These are phyloP conservation scores for Clausena lansium DNA, from an alignment of 345 rosid species.

Conservation along the genomic window DNA sequence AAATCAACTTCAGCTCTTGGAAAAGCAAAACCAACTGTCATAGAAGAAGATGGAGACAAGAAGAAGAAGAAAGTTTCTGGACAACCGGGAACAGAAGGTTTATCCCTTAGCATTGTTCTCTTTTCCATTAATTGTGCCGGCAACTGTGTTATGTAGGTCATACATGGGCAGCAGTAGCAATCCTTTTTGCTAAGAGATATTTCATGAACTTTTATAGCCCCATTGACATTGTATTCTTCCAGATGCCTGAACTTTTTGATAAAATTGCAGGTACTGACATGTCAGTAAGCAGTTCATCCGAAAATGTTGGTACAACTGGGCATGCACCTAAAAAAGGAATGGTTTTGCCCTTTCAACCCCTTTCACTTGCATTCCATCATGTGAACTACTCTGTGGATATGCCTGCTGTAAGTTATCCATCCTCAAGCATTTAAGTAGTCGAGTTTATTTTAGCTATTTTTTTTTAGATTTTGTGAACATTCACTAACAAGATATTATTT, in stretches of 20 bases:
- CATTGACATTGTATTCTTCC: not conserved
- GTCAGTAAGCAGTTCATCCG: slow-evolving; percentile 29
- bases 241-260: slow-evolving; percentile 14
- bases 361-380: slow-evolving; percentile 74
- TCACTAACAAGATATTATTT: no score
- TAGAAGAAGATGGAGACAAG: slow-evolving; percentile 40
- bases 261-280: slow-evolving; percentile 35
- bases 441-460: no score
- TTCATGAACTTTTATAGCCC: not conserved
- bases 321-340: slow-evolving; percentile 56
- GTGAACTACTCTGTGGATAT: slow-evolving; percentile 82
- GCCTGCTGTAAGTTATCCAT: slow-evolving; percentile 67
- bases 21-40: slow-evolving; percentile 45
- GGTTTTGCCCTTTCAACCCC: slow-evolving; percentile 88
- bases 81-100: slow-evolving; percentile 45
- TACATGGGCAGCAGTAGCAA: not conserved
- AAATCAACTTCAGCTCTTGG: slow-evolving; percentile 52
- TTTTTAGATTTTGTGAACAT: not conserved
- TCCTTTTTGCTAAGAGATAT: no score
- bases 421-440: not conserved
- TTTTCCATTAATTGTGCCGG: not conserved
- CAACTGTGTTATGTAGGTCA: not conserved
- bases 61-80: slow-evolving; percentile 12
- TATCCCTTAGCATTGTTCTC: not conserved
- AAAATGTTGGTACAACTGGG: slow-evolving; percentile 13